phyloP scores from a whole-genome alignment of 352 stramenopile genomes.

The Phytophthora colocasiae region DNA sequence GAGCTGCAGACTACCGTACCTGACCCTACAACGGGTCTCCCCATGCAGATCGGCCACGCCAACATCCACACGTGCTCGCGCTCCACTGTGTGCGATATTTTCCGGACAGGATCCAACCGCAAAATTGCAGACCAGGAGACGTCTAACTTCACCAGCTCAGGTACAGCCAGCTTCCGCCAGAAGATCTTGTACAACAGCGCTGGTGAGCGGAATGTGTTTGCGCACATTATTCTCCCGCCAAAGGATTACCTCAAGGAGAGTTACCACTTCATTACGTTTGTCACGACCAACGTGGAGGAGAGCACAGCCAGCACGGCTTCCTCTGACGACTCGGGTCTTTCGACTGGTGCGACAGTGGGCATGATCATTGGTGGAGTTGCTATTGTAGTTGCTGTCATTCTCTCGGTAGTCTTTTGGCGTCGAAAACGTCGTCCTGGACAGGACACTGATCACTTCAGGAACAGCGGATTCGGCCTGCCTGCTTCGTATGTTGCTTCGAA shows the following conservation, averaged over 20 bases:
- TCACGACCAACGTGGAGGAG: constrained; percentile 51
- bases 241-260: constrained; percentile 60
- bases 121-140: constrained; percentile 79
- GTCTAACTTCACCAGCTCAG: constrained; percentile 75
- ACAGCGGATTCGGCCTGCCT: constrained; percentile 59
- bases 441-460: constrained; percentile 60
- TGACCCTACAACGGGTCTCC: constrained; percentile 57
- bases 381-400: constrained; percentile 50
- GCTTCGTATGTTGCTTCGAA: constrained; percentile 56
- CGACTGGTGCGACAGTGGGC: constrained; percentile 49
- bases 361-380: constrained; percentile 56
- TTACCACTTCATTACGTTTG: constrained; percentile 85
- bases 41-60: constrained; percentile 75
- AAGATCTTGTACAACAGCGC: constrained; percentile 53
- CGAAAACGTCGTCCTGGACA: constrained; percentile 50
- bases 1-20: constrained; percentile 61
- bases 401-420: constrained; percentile 68
- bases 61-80: constrained; percentile 81
- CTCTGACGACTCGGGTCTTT: constrained; percentile 36
- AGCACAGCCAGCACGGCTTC: constrained; percentile 25
- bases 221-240: constrained; percentile 75
- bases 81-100: constrained; percentile 78
- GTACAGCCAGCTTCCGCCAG: constrained; percentile 66
- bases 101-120: constrained; percentile 64
- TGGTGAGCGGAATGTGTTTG: constrained; percentile 79